These are phyloP conservation scores for Geotrichum klebahnii DNA, from an alignment of 1,139 yeast genomes.

Conservation along the genomic window DNA sequence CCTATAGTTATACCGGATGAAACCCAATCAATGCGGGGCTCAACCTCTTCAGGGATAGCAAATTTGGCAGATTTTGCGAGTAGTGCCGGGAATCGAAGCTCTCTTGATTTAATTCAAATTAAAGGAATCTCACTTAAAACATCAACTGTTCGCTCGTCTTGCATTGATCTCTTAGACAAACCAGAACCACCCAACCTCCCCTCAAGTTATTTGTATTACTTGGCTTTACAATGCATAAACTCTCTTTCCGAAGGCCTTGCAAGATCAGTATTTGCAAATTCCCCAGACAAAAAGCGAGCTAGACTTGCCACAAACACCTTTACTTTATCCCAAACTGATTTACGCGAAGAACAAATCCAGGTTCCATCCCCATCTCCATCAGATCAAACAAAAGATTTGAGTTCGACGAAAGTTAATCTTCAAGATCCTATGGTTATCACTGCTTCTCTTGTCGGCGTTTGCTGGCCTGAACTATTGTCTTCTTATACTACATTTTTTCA, in stretches of 20 bases:
- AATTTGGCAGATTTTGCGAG: background rate
- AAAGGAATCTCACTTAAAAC: slow-evolving; percentile 31
- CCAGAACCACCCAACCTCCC: slow-evolving; percentile 63
- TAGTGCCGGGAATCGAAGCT: background rate
- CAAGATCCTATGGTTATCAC: slow-evolving; percentile 24
- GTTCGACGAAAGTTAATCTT: background rate
- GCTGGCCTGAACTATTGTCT: slow-evolving; percentile 48
- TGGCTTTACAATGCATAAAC: slow-evolving; percentile 54
- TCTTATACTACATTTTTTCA: slow-evolving; percentile 54
- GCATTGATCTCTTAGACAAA: slow-evolving; percentile 75
- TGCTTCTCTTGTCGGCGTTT: slow-evolving; percentile 43
- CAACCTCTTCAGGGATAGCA: background rate
- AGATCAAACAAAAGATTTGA: background rate
- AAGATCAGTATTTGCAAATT: slow-evolving; percentile 45
- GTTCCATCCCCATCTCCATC: slow-evolving; percentile 13
- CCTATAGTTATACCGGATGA: slow-evolving; percentile 22
- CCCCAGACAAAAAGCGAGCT: slow-evolving; percentile 4
- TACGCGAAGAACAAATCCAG: background rate
- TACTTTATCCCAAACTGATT: slow-evolving; percentile 10
- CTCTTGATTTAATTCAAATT: slow-evolving; percentile 15
- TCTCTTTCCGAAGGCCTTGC: slow-evolving; percentile 68
- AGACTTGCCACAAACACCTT: slow-evolving; percentile 4
- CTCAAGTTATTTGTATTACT: slow-evolving; percentile 55
- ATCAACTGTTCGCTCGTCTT: slow-evolving; percentile 50
- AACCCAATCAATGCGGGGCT: background rate